Conservation (phyloP, 2,329 filamentous ascomycete species). For the Ceratocystis huliohia region DNA sequence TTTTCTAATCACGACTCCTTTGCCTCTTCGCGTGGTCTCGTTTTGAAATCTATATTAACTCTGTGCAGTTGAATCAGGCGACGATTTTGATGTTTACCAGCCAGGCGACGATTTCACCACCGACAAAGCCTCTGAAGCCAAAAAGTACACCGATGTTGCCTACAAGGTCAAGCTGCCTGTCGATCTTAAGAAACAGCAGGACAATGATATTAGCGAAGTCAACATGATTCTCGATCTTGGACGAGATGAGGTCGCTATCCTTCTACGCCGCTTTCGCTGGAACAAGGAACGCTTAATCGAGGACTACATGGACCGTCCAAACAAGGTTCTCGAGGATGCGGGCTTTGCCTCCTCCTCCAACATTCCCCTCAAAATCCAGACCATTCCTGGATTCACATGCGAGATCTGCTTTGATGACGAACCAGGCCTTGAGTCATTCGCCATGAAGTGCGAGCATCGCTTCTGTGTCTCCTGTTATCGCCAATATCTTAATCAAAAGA, state of each 20-base stretch:
- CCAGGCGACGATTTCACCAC: conserved; percentile 11
- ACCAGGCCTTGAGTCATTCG: conserved; percentile 64
- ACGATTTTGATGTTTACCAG: conserved; percentile 19
- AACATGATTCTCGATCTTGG: conserved; percentile 81
- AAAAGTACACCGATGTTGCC: conserved; percentile 64
- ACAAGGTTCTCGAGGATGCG: conserved; percentile 68
- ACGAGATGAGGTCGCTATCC: conserved; percentile 78
- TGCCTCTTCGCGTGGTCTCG: not conserved
- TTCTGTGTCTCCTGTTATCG: conserved; percentile 89
- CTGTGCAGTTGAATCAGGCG: conserved; percentile 16
- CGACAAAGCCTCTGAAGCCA: conserved; percentile 46
- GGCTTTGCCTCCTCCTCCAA: conserved; percentile 59
- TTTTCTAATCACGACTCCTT: not conserved
- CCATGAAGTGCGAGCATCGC: conserved; percentile 87
- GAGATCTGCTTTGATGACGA: conserved; percentile 95
- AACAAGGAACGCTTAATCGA: conserved; percentile 93
- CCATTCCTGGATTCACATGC: conserved; percentile 66
- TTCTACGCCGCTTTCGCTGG: conserved; percentile 83
- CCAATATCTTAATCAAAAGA: conserved; percentile 85
- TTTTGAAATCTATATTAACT: not conserved
- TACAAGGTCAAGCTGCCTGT: conserved; percentile 68
- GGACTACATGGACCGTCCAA: conserved; percentile 83
- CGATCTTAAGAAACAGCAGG: conserved; percentile 76
- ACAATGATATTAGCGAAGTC: conserved; percentile 76
- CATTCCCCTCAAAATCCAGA: conserved; percentile 53